Evolutionary conservation across 345 rosid species (phyloP).

Genomic region (Jatropha curcas): DNA sequence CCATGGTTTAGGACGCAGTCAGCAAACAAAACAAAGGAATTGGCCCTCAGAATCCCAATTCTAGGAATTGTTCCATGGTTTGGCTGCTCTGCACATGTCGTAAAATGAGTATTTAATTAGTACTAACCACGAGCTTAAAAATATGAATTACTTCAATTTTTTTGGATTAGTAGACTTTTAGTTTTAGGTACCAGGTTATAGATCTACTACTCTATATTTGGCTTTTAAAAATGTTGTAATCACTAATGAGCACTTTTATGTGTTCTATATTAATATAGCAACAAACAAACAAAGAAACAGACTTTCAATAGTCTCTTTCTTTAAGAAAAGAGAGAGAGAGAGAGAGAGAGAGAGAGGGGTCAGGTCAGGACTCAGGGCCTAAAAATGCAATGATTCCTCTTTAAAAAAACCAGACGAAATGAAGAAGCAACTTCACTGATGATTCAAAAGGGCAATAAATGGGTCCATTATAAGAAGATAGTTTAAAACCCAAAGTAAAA

Average conservation of each 20-base stretch:
- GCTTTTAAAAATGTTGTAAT: neutral
- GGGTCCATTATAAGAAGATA: neutral
- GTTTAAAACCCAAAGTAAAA: slow-evolving; percentile 11
- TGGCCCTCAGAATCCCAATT: no score
- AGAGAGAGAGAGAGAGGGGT: neutral
- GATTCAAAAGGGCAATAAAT: neutral
- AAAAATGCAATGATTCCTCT: neutral
- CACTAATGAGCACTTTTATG: neutral
- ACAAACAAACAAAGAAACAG: no score
- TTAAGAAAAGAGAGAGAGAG: no score
- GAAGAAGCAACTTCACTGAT: neutral
- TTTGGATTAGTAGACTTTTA: neutral
- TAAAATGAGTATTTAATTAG: no score
- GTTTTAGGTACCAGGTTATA: neutral
- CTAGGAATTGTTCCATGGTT: no score
- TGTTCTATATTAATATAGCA: no score
- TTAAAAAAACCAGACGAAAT: slow-evolving; percentile 6
- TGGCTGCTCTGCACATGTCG: no score
- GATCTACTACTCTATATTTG: neutral
- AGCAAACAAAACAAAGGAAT: no score
- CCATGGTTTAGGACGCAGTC: no score
- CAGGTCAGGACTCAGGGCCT: neutral
- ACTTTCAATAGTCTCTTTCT: no score
- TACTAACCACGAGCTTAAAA: no score
- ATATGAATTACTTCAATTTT: no score